Evolutionary conservation across 148 eudicot genomes (phyloP).

Genomic region (Vaccinium vitisidaea): DNA sequence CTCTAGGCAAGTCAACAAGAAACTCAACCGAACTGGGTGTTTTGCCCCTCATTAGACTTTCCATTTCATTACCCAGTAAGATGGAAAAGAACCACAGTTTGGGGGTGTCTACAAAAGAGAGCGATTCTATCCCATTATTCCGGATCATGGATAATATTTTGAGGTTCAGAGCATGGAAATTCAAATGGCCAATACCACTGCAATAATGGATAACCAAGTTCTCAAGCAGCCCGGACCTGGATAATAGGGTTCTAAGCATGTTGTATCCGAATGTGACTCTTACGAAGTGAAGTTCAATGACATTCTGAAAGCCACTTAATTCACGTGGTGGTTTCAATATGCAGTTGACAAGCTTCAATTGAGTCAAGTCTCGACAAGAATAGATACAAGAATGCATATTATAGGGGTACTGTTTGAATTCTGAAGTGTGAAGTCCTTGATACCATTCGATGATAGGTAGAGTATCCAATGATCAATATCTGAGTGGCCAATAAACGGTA

Average conservation of each 20-base stretch:
- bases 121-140: not conserved
- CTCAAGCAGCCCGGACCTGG: not conserved
- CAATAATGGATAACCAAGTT: accelerated
- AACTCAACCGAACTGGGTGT: not conserved
- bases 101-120: not conserved
- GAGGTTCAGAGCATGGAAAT: not conserved
- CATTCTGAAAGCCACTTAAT: not conserved
- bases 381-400: not conserved
- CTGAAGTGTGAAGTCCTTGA: not conserved
- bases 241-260: not conserved
- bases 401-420: not conserved
- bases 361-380: constrained; percentile 10
- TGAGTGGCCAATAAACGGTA: too few relatives aligned
- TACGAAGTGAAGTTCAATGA: not conserved
- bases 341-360: not conserved
- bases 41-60: too few relatives aligned
- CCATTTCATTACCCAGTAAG: not conserved
- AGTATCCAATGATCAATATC: constrained; percentile 4
- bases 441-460: not conserved
- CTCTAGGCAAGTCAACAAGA: not conserved
- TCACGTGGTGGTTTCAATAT: not conserved
- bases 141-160: accelerated
- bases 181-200: not conserved
- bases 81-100: not conserved
- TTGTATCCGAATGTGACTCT: not conserved